Conservation (phyloP, 1,284 basidiomycete genomes). For the Phlebopus sp. region DNA sequence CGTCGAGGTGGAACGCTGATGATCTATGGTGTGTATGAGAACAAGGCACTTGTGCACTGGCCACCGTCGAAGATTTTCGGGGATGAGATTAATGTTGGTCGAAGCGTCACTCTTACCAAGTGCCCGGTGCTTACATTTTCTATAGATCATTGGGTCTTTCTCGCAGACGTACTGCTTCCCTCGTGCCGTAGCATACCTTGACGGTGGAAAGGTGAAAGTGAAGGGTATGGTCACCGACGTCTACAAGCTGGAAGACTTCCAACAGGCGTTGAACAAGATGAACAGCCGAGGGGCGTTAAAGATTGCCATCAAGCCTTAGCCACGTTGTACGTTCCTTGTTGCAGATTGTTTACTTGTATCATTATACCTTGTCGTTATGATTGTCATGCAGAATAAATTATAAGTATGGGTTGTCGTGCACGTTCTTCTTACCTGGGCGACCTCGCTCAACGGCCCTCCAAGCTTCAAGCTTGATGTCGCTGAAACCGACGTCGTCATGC, state of each 20-base stretch:
- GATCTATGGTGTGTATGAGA: conserved; percentile 74
- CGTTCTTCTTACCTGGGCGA: too few species aligned
- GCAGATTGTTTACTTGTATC: conserved; percentile 13
- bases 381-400: neutral
- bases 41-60: conserved; percentile 78
- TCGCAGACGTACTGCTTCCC: conserved; percentile 86
- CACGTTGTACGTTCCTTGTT: neutral
- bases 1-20: conserved; percentile 74
- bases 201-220: conserved; percentile 77
- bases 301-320: conserved; percentile 57
- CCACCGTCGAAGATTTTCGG: conserved; percentile 81
- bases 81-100: conserved; percentile 74
- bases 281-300: conserved; percentile 67
- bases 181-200: conserved; percentile 83
- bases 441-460: too few species aligned
- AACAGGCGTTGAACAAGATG: conserved; percentile 83
- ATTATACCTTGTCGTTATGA: conserved; percentile 17
- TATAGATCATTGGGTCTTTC: conserved; percentile 81
- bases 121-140: conserved; percentile 5
- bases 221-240: conserved; percentile 81
- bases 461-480: too few species aligned
- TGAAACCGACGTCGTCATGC: too few species aligned
- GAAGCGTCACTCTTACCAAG: neutral
- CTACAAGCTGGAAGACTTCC: conserved; percentile 76
- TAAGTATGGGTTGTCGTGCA: neutral